A percentile compares a stretch with the other conserved stretches of the same genome.
These are phyloP conservation scores for Linum tenue DNA, from an alignment of 345 rosid species.

Conservation along the genomic window DNA sequence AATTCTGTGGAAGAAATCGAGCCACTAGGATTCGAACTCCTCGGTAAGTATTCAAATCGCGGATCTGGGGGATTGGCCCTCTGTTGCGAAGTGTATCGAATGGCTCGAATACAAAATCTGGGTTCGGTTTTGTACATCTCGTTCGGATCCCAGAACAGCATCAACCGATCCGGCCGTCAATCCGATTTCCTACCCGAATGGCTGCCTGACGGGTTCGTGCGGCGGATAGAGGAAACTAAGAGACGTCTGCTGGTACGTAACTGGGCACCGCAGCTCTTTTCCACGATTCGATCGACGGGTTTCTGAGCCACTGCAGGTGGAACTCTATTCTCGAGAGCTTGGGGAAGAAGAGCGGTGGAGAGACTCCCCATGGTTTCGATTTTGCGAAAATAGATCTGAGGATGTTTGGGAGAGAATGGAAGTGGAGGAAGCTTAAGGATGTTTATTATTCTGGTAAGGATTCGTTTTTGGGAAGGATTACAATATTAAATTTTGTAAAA, in stretches of 20 bases:
- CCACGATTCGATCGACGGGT: conserved; percentile 13
- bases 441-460: no score
- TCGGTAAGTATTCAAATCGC: not conserved
- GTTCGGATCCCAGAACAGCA: conserved; percentile 14
- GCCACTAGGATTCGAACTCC: not conserved
- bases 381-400: no score
- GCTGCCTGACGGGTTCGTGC: conserved; percentile 17
- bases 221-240: conserved; percentile 1
- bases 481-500: no score
- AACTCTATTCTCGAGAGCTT: conserved; percentile 18
- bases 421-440: no score
- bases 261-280: conserved; percentile 16
- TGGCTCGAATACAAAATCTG: conserved; percentile 14
- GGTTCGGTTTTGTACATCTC: conserved; percentile 7
- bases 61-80: not conserved
- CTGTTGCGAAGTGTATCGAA: not conserved
- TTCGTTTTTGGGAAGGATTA: no score
- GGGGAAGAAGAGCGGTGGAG: not conserved
- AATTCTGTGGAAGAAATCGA: not conserved
- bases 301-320: conserved; percentile 18
- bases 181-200: conserved; percentile 9
- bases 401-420: no score
- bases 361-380: no score
- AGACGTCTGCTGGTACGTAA: conserved; percentile 10
- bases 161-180: conserved; percentile 10